Percentiles rank a stretch among this genome's conserved stretches.
phyloP scores from a whole-genome alignment of 1,284 basidiomycete species.

The Rhodotorula mucilaginosa region DNA sequence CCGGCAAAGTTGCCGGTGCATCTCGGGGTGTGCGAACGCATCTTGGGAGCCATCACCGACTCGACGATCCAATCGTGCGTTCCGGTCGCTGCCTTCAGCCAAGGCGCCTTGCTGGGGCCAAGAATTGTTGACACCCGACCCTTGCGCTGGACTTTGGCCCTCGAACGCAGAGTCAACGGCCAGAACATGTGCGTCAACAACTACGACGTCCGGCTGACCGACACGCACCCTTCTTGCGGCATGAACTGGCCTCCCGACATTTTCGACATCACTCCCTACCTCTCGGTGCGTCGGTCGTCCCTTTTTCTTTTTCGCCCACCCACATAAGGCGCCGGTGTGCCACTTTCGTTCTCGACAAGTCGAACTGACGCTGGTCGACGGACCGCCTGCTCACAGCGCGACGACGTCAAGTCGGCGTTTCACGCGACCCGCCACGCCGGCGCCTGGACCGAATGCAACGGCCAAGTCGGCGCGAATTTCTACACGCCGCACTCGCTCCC shows the following conservation, averaged over 20 bases:
- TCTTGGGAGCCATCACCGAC: slow-evolving; percentile 64
- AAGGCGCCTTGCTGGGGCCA: neutral
- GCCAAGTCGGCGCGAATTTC: slow-evolving; percentile 66
- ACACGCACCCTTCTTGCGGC: slow-evolving; percentile 83
- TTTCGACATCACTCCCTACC: slow-evolving; percentile 69
- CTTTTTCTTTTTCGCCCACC: neutral
- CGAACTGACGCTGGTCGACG: too few species aligned
- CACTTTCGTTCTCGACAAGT: neutral
- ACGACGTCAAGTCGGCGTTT: slow-evolving; percentile 75
- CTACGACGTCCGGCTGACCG: slow-evolving; percentile 87
- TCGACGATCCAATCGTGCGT: slow-evolving; percentile 66
- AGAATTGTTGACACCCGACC: neutral
- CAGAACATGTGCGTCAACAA: slow-evolving; percentile 82
- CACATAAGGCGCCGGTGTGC: neutral
- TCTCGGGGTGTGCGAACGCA: slow-evolving; percentile 62
- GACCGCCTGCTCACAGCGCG: slow-evolving; percentile 48
- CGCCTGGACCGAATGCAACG: slow-evolving; percentile 85
- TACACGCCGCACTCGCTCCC: slow-evolving; percentile 62
- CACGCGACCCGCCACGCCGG: slow-evolving; percentile 77
- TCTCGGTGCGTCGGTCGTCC: slow-evolving; percentile 61
- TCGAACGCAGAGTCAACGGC: slow-evolving; percentile 65
- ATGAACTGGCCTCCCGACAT: slow-evolving; percentile 99
- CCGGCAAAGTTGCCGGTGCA: slow-evolving; percentile 59
- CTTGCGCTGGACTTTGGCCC: too few species aligned
- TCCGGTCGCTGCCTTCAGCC: neutral